Base-by-base conservation (phyloP, 106 monocot species). In the Agapanthus africanus region DNA sequence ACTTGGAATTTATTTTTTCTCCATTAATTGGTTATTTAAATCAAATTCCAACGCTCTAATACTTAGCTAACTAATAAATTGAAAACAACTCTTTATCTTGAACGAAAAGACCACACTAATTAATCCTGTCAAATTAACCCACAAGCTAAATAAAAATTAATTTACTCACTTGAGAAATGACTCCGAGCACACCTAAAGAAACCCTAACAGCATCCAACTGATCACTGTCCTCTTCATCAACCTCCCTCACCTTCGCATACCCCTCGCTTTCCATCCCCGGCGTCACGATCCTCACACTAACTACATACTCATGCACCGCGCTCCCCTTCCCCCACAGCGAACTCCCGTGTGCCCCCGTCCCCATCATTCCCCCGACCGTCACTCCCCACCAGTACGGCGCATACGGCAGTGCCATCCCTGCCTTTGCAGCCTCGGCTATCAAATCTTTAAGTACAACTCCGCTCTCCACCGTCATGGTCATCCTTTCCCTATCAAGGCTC, bases 341-440 rank as follows among this genome's bases (percentile, higher is more conserved):
- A 62, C 86, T 87, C 46, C 86, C 86, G 50, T 86, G 82, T 19
- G 82, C 65, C 6, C 86, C 86, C 8, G 82, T 86, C 4, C 69
- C 57, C 18, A 86, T 70, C 51, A 87, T 49, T 6, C 86, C 86
- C 13, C 86, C 86, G 4, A 87, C 40, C 22, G 76, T 87, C 60
- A 87, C 19, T 1, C 86, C 86, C 42, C 40, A 26, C 82, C 82
- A 87, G 61, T 82, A 82, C 0, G 82, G 79, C 0, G 59, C 32
- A 47, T 47, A 47, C 19, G 46, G 46, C 46, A 47, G 19, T 47
- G 46, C 46, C 46, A 47, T 47, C 16, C 46, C 46, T n/a, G n/a
- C n/a, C n/a, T n/a, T n/a, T n/a, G n/a, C n/a, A n/a, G n/a, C n/a
- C n/a, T n/a, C n/a, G n/a, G n/a, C n/a, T n/a, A n/a, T n/a, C n/a